Evolutionary conservation across 306 rosid species (phyloP), one percentile per base, ranked within the genome.

Genomic region (Trifolium dubium): DNA sequence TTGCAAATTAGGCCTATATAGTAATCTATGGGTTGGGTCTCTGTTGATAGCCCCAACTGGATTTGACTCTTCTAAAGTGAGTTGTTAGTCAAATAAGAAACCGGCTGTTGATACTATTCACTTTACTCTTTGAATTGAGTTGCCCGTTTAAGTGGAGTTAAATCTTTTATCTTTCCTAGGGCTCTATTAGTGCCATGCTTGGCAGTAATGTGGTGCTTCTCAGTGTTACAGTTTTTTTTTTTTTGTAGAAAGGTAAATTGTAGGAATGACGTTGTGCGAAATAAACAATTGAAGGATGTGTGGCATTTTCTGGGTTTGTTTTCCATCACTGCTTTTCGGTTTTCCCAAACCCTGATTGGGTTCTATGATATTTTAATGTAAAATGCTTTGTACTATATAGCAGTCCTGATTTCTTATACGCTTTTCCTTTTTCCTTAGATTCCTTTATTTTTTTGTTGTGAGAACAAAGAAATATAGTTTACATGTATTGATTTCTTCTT

Each of bases 401-500:
- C 5, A 10, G 37, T 65, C 19, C 53, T 65, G 34, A 43, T 55
- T 40, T 17, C 8, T 12, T 66, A 2, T 19, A 13, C 14, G 19
- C 8, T 34, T 12, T 47, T 11, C 1, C 32, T 46, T 53, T 53
- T 4, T 18, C 54, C 31, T 6, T 31, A 2, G 3, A 46, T 69
- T 47, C 59, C 3, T 8, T 60, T 30, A 2, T 59, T 34, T 50
- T 51, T 55, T 73, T 58, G 19, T 53, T 70, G 19, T 5, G 30
- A 31, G 77, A 74, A 46, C 56, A 2, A 5, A 35, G 76, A 79
- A 40, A 31, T 71, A 54, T 82, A 53, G 77, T 49, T 82, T 81
- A 70, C 74, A 72, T 82, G 67, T 83, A 82, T 82, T 89, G 58
- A 85, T 86, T 35, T 83, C 55, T 77, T 46, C 19, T 19, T 69